Percentiles rank a stretch among this genome's conserved stretches.
Conservation (phyloP, 169 alveolate species). For the Plasmodium vivax region DNA sequence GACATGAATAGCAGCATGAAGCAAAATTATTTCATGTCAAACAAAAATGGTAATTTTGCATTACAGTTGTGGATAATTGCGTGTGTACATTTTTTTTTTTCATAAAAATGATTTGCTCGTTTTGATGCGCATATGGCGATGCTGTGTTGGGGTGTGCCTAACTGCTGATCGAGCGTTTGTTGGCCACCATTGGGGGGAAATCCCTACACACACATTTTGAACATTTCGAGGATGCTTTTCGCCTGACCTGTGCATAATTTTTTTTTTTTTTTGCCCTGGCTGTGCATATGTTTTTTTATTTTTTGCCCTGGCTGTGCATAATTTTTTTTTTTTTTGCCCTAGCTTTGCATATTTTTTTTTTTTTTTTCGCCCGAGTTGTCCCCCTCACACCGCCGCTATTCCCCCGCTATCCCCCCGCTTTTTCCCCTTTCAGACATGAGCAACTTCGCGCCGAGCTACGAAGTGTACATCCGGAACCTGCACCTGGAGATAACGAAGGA, state of each 20-base stretch:
- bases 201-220: too few species aligned
- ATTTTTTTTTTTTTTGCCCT: neutral
- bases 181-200: too few species aligned
- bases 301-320: neutral
- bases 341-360: neutral
- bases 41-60: constrained; percentile 38
- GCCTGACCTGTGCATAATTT: neutral
- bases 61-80: neutral
- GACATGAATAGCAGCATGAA: constrained; percentile 26
- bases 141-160: too few species aligned
- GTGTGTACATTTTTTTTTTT: neutral
- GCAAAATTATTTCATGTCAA: constrained; percentile 59
- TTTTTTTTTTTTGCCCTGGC: neutral
- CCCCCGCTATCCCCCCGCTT: neutral
- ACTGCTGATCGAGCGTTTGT: too few species aligned
- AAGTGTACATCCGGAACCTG: constrained; percentile 49
- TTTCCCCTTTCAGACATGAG: too few species aligned
- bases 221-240: neutral
- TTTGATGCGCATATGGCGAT: neutral
- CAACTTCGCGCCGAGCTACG: constrained; percentile 29
- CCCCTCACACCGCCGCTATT: neutral
- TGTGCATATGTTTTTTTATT: neutral
- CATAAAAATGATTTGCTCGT: neutral
- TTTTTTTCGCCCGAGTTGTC: neutral
- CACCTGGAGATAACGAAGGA: constrained; percentile 55